phyloP scores from a whole-genome alignment of 2,329 filamentous ascomycete species.

The Cylindrodendrum hubeiense region DNA sequence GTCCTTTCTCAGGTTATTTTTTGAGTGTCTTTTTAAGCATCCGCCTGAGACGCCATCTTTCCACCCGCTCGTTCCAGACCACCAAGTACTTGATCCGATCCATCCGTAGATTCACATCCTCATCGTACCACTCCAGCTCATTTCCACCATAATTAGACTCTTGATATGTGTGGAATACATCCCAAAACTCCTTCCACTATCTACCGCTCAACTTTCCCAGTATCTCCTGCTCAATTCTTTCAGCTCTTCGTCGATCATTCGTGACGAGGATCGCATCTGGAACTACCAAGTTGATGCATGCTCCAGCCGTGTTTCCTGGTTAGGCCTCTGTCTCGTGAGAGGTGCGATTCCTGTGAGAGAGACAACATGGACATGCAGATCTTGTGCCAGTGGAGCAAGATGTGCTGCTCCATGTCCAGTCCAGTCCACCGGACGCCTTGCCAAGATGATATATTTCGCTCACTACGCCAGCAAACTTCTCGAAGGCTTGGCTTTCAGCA shows the following conservation, averaged over 20 bases:
- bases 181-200: too few species aligned
- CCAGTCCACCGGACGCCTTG: not conserved
- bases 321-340: rapidly evolving
- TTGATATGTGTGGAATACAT: too few species aligned
- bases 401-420: not conserved
- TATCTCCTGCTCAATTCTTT: too few species aligned
- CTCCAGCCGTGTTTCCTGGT: not conserved
- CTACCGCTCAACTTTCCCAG: not conserved
- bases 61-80: not conserved
- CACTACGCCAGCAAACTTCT: not conserved
- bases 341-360: not conserved
- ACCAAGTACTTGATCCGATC: not conserved
- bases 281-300: not conserved
- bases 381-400: not conserved
- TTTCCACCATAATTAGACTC: not conserved
- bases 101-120: not conserved
- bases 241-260: too few species aligned
- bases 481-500: conserved; percentile 8
- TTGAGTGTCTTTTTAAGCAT: not conserved
- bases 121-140: not conserved
- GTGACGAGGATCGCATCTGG: not conserved
- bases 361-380: not conserved
- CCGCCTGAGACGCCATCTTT: not conserved
- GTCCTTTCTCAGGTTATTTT: too few species aligned
- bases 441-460: not conserved